phyloP scores from a whole-genome alignment of 2,329 filamentous ascomycete genomes.

The Neonectria ditissima region DNA sequence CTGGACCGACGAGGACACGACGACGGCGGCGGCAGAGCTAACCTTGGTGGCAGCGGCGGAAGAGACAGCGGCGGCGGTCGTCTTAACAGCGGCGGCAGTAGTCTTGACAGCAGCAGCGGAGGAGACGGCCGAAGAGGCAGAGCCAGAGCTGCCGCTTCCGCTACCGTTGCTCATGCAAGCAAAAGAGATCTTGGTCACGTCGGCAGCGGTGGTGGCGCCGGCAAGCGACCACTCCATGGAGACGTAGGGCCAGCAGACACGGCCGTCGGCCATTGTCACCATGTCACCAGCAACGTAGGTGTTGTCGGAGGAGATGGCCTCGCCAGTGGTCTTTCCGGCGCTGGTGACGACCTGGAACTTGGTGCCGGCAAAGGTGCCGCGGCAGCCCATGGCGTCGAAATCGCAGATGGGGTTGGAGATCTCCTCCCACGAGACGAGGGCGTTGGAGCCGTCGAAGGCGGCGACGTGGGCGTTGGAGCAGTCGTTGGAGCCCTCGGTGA shows the following conservation, averaged over 20 bases:
- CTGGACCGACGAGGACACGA: slow-evolving; percentile 18
- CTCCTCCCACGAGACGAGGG: slow-evolving; percentile 71
- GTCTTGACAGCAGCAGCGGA: slow-evolving; percentile 27
- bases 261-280: slow-evolving; percentile 68
- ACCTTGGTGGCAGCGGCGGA: slow-evolving; percentile 9
- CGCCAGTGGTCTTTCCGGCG: slow-evolving; percentile 63
- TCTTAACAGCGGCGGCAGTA: slow-evolving; percentile 11
- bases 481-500: slow-evolving; percentile 63
- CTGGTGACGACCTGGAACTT: slow-evolving; percentile 69
- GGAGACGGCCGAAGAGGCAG: slow-evolving; percentile 22
- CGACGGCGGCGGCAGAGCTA: slow-evolving; percentile 1
- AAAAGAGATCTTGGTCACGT: slow-evolving; percentile 62
- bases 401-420: slow-evolving; percentile 67
- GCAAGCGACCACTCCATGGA: slow-evolving; percentile 62
- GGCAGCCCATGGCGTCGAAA: slow-evolving; percentile 69
- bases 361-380: slow-evolving; percentile 68
- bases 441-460: slow-evolving; percentile 62
- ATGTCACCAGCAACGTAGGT: slow-evolving; percentile 73
- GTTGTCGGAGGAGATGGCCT: slow-evolving; percentile 61
- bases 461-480: slow-evolving; percentile 70
- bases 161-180: slow-evolving; percentile 55
- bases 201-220: slow-evolving; percentile 35
- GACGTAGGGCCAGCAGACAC: slow-evolving; percentile 72
- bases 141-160: slow-evolving; percentile 12
- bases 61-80: slow-evolving; percentile 19